Conservation (phyloP, 208 protist genomes). For the Trypanosoma avium region DNA sequence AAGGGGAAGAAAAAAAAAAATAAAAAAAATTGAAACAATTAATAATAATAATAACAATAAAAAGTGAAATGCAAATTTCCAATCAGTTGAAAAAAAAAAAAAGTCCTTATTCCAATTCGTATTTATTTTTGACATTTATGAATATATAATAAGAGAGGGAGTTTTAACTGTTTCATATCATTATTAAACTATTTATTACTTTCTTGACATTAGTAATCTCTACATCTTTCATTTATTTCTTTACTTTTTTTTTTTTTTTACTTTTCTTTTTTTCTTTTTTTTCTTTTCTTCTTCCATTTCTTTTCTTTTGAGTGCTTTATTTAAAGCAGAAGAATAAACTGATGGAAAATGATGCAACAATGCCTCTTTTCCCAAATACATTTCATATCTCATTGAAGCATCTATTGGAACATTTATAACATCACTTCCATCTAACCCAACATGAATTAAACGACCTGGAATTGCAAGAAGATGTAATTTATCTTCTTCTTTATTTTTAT, state of each 20-base stretch:
- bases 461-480: conserved; percentile 29
- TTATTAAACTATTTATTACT: too few species aligned
- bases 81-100: too few species aligned
- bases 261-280: background rate
- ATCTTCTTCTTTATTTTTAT: conserved; percentile 25
- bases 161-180: background rate
- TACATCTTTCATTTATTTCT: too few species aligned
- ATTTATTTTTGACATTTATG: too few species aligned
- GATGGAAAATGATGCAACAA: conserved; percentile 17
- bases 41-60: background rate
- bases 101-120: too few species aligned
- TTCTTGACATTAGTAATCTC: too few species aligned
- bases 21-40: background rate
- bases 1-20: background rate
- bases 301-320: background rate
- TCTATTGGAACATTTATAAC: conserved; percentile 29
- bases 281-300: background rate
- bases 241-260: conserved; percentile 1
- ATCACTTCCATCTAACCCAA: conserved; percentile 15
- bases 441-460: conserved; percentile 29
- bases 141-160: too few species aligned
- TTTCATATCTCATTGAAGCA: conserved; percentile 24
- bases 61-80: too few species aligned
- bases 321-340: background rate
- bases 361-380: conserved; percentile 19